A percentile compares a stretch with the other conserved stretches of the same genome.
Evolutionary conservation across 2,329 filamentous ascomycete species (phyloP).

Genomic region (Elsinoe australis): DNA sequence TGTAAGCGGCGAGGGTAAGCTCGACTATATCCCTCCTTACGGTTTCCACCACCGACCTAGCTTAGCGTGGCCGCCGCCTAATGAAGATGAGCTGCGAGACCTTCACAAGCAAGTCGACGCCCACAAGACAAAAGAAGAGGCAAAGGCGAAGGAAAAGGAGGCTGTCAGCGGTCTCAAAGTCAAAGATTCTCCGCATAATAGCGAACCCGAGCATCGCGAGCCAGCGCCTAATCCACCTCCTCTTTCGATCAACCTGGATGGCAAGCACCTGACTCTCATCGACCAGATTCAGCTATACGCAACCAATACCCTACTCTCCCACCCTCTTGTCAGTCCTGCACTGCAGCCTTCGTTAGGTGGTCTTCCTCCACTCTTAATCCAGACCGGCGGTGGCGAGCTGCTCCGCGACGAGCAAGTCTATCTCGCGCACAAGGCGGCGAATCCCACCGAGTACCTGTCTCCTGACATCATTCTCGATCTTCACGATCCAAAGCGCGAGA

Average conservation of each 20-base stretch:
- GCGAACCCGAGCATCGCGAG: constrained; percentile 20
- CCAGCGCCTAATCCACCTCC: constrained; percentile 26
- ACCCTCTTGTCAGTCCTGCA: constrained; percentile 83
- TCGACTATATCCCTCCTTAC: constrained; percentile 81
- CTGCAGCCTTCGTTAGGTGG: constrained; percentile 85
- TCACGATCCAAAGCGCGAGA: constrained; percentile 47
- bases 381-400: constrained; percentile 81
- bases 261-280: constrained; percentile 62
- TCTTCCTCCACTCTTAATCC: constrained; percentile 75
- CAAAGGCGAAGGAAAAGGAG: constrained; percentile 17
- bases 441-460: constrained; percentile 69
- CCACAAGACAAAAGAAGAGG: constrained; percentile 23
- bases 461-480: constrained; percentile 56
- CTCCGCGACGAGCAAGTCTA: constrained; percentile 93
- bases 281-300: constrained; percentile 89
- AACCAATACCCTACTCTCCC: constrained; percentile 74
- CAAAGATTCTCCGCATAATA: constrained; percentile 14
- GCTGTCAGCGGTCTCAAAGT: constrained; percentile 20
- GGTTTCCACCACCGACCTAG: constrained; percentile 91
- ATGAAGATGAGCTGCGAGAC: constrained; percentile 58
- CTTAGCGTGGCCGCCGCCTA: constrained; percentile 84
- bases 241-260: constrained; percentile 62
- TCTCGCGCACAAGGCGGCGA: constrained; percentile 85
- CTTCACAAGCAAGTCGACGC: constrained; percentile 22
- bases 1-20: constrained; percentile 59